Percentiles rank a stretch among this genome's conserved stretches.
Conservation (phyloP, 352 stramenopile species). For the Aphanomyces invadans region DNA sequence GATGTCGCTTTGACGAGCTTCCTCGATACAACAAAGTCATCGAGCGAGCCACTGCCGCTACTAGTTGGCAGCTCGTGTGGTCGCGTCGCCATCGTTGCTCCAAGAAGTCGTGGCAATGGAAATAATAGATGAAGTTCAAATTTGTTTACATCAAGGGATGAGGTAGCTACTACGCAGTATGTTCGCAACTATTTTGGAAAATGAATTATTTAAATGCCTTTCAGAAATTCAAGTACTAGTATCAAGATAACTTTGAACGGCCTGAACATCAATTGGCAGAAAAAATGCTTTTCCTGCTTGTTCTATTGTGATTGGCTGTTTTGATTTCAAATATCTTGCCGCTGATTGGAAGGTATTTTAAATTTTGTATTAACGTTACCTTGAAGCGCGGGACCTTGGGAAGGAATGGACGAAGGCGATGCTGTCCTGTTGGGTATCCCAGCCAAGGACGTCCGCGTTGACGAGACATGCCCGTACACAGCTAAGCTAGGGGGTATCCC, state of each 20-base stretch:
- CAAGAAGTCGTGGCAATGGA: background rate
- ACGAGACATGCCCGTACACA: constrained; percentile 56
- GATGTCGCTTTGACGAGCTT: background rate
- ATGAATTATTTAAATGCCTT: background rate
- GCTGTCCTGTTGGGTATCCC: constrained; percentile 62
- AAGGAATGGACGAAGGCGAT: constrained; percentile 48
- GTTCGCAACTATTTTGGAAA: no score
- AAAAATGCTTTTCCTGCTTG: no score
- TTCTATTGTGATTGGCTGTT: no score
- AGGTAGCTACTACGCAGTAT: no score
- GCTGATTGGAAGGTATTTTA: no score
- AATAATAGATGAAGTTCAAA: no score
- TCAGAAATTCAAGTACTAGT: constrained; percentile 6
- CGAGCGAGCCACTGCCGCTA: background rate
- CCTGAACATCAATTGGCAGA: no score
- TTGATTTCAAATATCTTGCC: background rate
- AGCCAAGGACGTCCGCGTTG: constrained; percentile 53
- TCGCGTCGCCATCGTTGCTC: background rate
- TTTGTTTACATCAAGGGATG: no score
- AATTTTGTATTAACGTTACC: no score
- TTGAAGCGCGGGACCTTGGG: background rate
- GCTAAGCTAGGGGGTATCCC: constrained; percentile 72
- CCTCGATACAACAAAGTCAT: background rate
- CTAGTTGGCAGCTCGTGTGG: no score
- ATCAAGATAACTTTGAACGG: no score